phyloP scores from a whole-genome alignment of 148 eudicot species.

The Dianthus caryophyllus region DNA sequence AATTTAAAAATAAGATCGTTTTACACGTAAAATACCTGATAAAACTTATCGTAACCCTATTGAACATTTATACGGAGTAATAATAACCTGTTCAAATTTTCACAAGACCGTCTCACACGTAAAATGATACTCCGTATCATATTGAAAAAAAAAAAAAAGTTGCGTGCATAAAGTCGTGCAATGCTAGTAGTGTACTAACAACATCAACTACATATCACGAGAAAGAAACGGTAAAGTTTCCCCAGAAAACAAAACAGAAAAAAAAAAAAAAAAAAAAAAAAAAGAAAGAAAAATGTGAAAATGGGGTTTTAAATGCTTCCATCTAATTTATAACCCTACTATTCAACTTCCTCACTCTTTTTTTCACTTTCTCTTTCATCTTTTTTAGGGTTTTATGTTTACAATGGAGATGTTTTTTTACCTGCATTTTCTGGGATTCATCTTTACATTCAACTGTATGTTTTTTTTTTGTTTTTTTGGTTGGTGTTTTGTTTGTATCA shows the following conservation, averaged over 20 bases:
- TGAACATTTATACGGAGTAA: too few species aligned
- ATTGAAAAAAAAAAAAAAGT: too few species aligned
- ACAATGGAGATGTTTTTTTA: conserved; percentile 3
- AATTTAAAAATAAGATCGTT: too few species aligned
- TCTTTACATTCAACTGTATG: conserved; percentile 17
- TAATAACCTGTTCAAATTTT: too few species aligned
- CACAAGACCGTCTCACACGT: too few species aligned
- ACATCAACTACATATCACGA: conserved; percentile 24
- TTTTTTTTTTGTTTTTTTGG: neutral
- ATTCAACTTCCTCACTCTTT: neutral
- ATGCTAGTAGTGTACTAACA: neutral
- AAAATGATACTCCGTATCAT: too few species aligned
- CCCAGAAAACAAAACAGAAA: too few species aligned
- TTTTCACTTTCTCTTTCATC: conserved; percentile 4
- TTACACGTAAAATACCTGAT: too few species aligned
- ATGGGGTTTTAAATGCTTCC: conserved; percentile 24
- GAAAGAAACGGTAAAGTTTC: conserved; percentile 1
- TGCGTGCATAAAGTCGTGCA: neutral
- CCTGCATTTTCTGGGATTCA: neutral
- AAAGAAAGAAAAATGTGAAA: neutral
- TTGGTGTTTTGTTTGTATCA: neutral
- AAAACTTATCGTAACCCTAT: too few species aligned
- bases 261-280: too few species aligned
- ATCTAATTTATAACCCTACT: conserved; percentile 3
- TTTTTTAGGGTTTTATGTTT: conserved; percentile 20